A percentile compares a stretch with the other conserved stretches of the same genome.
Evolutionary conservation across 2,329 filamentous ascomycete species (phyloP).

Genomic region (Neonectria magnoliae): DNA sequence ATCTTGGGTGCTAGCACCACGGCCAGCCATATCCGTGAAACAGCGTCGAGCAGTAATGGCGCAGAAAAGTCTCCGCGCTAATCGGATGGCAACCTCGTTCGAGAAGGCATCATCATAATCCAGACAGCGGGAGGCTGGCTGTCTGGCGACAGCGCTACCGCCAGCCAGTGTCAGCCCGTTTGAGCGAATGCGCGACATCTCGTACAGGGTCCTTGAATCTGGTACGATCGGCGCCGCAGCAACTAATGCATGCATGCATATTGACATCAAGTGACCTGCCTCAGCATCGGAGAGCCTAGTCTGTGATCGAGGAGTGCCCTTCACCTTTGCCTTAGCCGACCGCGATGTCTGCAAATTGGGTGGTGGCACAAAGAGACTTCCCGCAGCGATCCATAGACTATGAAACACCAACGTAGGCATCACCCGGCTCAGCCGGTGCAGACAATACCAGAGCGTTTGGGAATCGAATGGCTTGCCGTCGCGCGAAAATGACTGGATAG

Average conservation of each 20-base stretch:
- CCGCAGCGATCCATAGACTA: conserved; percentile 71
- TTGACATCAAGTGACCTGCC: conserved; percentile 64
- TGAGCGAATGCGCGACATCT: conserved; percentile 69
- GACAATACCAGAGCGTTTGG: conserved; percentile 70
- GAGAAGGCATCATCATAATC: conserved; percentile 72
- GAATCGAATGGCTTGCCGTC: conserved; percentile 66
- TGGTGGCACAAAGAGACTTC: conserved; percentile 67
- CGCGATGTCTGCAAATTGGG: conserved; percentile 53
- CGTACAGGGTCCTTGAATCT: conserved; percentile 60
- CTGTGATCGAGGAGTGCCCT: conserved; percentile 47
- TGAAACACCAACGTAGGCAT: conserved; percentile 69
- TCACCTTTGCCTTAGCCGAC: conserved; percentile 44
- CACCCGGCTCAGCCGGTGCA: conserved; percentile 67
- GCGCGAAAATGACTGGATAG: conserved; percentile 66
- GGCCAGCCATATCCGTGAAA: conserved; percentile 57
- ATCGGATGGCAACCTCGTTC: conserved; percentile 66
- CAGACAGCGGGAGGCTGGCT: conserved; percentile 62
- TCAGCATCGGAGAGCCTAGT: conserved; percentile 58
- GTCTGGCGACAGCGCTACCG: conserved; percentile 56
- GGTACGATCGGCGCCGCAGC: conserved; percentile 64
- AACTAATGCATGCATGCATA: conserved; percentile 71
- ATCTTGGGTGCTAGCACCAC: conserved; percentile 49
- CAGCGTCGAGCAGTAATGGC: conserved; percentile 64
- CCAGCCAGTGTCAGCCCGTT: conserved; percentile 61
- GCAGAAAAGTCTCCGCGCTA: conserved; percentile 67